These are phyloP conservation scores for Ogataea paraovalis DNA, from an alignment of 805 yeast species.

Conservation along the genomic window DNA sequence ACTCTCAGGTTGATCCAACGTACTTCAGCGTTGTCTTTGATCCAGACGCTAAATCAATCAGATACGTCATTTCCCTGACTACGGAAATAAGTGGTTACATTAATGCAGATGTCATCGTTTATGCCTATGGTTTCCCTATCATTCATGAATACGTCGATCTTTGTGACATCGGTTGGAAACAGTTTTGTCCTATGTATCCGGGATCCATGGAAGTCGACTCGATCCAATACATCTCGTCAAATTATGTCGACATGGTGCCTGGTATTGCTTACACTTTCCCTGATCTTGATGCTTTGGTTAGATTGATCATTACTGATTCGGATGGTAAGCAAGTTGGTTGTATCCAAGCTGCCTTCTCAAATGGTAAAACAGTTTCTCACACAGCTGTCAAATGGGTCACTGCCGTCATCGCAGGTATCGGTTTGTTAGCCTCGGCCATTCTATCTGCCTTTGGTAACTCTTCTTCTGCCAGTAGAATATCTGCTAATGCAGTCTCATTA, in stretches of 20 bases:
- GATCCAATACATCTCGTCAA: constrained; percentile 50
- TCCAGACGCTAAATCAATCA: constrained; percentile 65
- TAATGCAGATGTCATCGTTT: constrained; percentile 65
- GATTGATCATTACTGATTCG: constrained; percentile 40
- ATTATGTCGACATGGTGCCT: constrained; percentile 59
- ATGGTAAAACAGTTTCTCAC: constrained; percentile 79
- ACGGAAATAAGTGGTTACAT: constrained; percentile 67
- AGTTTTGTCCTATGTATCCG: constrained; percentile 85
- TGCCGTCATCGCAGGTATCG: constrained; percentile 84
- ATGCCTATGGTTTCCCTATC: constrained; percentile 80
- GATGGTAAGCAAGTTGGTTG: constrained; percentile 55
- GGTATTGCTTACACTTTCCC: constrained; percentile 85
- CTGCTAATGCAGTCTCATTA: constrained; percentile 81
- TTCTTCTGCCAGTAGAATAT: constrained; percentile 81
- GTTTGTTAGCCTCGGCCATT: constrained; percentile 78
- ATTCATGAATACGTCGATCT: constrained; percentile 56
- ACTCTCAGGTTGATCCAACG: constrained; percentile 67
- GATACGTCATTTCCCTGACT: constrained; percentile 64
- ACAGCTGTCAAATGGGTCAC: constrained; percentile 89
- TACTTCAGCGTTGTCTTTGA: constrained; percentile 71
- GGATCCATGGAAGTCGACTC: constrained; percentile 78
- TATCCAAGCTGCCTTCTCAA: constrained; percentile 67
- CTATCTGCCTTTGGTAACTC: constrained; percentile 83
- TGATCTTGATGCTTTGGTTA: constrained; percentile 76
- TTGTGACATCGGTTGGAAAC: constrained; percentile 71